Conservation (phyloP, 2,329 filamentous ascomycete species). For the Periconia sp. region DNA sequence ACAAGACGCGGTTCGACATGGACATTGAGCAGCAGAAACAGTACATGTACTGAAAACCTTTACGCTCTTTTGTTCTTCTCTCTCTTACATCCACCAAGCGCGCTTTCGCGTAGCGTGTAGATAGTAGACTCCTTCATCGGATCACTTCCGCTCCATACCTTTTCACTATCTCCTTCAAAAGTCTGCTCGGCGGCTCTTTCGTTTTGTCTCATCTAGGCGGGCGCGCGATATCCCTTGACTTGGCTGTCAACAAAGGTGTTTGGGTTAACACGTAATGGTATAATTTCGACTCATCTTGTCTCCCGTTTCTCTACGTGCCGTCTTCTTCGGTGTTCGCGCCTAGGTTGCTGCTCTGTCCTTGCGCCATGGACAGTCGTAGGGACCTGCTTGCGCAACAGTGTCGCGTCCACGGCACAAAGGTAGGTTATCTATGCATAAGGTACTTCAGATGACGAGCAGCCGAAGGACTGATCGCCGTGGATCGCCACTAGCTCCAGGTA, state of each 20-base stretch:
- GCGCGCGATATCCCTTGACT: slow-evolving; percentile 11
- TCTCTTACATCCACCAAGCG: slow-evolving; percentile 9
- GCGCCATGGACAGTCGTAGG: background rate
- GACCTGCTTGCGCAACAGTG: background rate
- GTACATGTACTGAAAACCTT: slow-evolving; percentile 43
- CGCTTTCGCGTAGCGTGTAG: slow-evolving; percentile 22
- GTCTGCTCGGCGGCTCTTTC: slow-evolving; percentile 16
- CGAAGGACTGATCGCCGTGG: too few species aligned
- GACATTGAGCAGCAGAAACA: slow-evolving; percentile 45
- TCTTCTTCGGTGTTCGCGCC: background rate
- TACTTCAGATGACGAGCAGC: background rate
- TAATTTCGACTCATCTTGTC: slow-evolving; percentile 17
- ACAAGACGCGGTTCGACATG: slow-evolving; percentile 41
- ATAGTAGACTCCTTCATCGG: slow-evolving; percentile 18
- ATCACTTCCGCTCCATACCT: slow-evolving; percentile 20
- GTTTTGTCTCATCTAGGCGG: slow-evolving; percentile 6
- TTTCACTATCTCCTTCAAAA: slow-evolving; percentile 12
- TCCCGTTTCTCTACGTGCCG: slow-evolving; percentile 1
- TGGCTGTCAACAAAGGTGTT: slow-evolving; percentile 15
- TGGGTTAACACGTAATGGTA: slow-evolving; percentile 18
- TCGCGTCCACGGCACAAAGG: too few species aligned
- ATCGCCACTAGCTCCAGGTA: too few species aligned
- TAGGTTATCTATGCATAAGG: too few species aligned
- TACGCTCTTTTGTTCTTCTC: slow-evolving; percentile 15
- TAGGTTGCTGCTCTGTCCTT: slow-evolving; percentile 1